Base-by-base conservation (phyloP, 2,329 filamentous ascomycete genomes). In the Microascus cirrosus region DNA sequence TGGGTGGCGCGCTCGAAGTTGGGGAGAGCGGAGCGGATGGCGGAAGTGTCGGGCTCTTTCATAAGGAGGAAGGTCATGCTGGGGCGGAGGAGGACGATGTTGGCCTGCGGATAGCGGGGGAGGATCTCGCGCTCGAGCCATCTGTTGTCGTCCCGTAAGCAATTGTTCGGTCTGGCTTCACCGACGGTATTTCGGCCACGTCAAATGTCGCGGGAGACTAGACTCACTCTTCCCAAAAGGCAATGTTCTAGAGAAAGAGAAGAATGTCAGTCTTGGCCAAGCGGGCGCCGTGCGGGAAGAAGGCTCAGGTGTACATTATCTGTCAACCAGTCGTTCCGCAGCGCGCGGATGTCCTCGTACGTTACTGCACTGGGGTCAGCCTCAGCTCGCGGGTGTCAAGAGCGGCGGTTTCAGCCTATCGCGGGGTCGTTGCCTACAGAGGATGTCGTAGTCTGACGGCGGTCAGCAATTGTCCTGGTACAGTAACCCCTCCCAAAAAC, bases 251-350 rank as follows among this genome's bases (percentile, higher is more conserved):
- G 39, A 50, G 22, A 20, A 28, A 53, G 28, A 53, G 12, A 32
- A n/a, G 3, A n/a, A 51, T n/a, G 57, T 58, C 25, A 58, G 57
- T 58, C 36, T 45, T 3, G 45, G 22, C n/a, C 20, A 11, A 12
- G 7, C 24, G 18, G n/a, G 45, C 60, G 61, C 52, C 15, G n/a
- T 13, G 50, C 3, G 20, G 50, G 39, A 56, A 28, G 48, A 25
- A n/a, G 48, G 36, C 11, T 1, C n/a, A 15, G 48, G 74, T 81
- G 63, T 77, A 92, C 89, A 75, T 96, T 96, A 71, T 99, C 94
- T 51, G 93, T 96, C 56, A 99, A 78, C 94, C 94, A 99, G 77
- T 96, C 94, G 71, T 89, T 80, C 73, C 89, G 90, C 59, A 99
- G 82, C 18, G 87, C 86, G 69, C 92, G 88, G 64, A 97, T 83